These are phyloP conservation scores for Lipomyces sp. DNA, from an alignment of 805 yeast species.

Conservation along the genomic window DNA sequence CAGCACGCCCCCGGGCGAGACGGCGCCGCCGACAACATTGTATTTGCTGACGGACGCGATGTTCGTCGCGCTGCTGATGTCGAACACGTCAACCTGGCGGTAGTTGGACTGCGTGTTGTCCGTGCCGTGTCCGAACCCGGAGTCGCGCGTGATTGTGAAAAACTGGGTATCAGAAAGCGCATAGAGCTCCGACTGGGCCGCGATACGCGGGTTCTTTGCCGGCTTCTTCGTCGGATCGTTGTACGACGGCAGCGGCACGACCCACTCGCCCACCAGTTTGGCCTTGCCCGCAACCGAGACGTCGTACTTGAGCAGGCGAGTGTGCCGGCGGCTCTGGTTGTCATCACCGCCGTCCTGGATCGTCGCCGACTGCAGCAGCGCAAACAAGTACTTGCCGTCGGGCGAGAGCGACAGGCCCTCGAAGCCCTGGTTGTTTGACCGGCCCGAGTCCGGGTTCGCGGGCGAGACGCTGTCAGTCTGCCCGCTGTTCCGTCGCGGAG, in stretches of 20 bases:
- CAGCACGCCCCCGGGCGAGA: constrained; percentile 22
- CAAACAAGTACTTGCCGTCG: constrained; percentile 18
- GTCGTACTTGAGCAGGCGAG: constrained; percentile 24
- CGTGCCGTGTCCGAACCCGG: constrained; percentile 24
- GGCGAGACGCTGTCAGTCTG: constrained; percentile 16
- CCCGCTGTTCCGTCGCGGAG: constrained; percentile 11
- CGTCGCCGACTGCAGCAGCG: constrained; percentile 22
- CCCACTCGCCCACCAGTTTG: constrained; percentile 21
- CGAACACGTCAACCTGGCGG: constrained; percentile 21
- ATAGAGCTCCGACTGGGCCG: constrained; percentile 26
- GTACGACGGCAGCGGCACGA: constrained; percentile 20
- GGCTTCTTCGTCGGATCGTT: constrained; percentile 8
- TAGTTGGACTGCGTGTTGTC: constrained; percentile 15
- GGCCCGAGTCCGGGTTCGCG: constrained; percentile 22
- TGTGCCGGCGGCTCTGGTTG: constrained; percentile 14
- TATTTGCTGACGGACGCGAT: constrained; percentile 7
- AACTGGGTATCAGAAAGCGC: constrained; percentile 21
- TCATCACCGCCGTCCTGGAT: constrained; percentile 24
- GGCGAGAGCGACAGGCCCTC: constrained; percentile 23
- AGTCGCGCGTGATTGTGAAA: constrained; percentile 24
- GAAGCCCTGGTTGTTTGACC: constrained; percentile 26
- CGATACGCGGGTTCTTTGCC: constrained; percentile 19
- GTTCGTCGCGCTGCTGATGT: constrained; percentile 21
- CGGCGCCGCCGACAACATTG: constrained; percentile 21
- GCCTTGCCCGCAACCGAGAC: constrained; percentile 1